A percentile compares a stretch with the other conserved stretches of the same genome.
Evolutionary conservation across 2,329 filamentous ascomycete species (phyloP).

Genomic region (Teratosphaeria viscida): DNA sequence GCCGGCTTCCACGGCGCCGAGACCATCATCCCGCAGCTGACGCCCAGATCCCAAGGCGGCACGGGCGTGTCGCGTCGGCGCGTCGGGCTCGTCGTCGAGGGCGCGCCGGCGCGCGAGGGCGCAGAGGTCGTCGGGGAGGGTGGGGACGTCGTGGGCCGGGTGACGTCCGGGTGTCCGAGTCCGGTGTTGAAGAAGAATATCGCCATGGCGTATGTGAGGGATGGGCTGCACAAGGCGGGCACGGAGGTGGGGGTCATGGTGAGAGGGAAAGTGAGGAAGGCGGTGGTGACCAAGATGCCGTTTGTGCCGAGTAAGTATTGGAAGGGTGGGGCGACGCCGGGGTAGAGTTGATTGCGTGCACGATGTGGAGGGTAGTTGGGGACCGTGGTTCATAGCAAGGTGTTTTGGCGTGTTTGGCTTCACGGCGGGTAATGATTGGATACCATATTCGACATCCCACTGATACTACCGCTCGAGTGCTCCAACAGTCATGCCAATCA

Average conservation of each 20-base stretch:
- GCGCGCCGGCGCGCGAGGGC: constrained; percentile 81
- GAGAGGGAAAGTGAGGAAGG: constrained; percentile 64
- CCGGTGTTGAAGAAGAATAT: constrained; percentile 83
- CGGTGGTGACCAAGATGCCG: constrained; percentile 75
- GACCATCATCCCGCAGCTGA: constrained; percentile 66
- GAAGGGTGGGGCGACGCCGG: constrained; percentile 24
- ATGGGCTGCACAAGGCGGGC: constrained; percentile 71
- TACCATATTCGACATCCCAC: no score
- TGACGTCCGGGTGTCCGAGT: constrained; percentile 86
- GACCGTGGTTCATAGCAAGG: not conserved
- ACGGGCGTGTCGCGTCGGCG: constrained; percentile 59
- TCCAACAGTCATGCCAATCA: no score
- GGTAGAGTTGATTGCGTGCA: not conserved
- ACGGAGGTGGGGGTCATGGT: constrained; percentile 72
- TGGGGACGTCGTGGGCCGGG: constrained; percentile 58
- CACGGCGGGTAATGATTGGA: no score
- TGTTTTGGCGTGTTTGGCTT: not conserved
- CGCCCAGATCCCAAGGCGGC: constrained; percentile 61
- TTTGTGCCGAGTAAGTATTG: constrained; percentile 75
- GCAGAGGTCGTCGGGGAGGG: constrained; percentile 61
- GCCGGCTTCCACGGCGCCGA: constrained; percentile 80
- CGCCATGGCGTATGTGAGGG: constrained; percentile 85
- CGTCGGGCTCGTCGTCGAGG: constrained; percentile 71
- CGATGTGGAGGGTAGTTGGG: not conserved
- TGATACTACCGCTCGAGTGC: no score